These are phyloP conservation scores for Sporisorium exsertum DNA, from an alignment of 1,284 basidiomycete genomes.

Conservation along the genomic window DNA sequence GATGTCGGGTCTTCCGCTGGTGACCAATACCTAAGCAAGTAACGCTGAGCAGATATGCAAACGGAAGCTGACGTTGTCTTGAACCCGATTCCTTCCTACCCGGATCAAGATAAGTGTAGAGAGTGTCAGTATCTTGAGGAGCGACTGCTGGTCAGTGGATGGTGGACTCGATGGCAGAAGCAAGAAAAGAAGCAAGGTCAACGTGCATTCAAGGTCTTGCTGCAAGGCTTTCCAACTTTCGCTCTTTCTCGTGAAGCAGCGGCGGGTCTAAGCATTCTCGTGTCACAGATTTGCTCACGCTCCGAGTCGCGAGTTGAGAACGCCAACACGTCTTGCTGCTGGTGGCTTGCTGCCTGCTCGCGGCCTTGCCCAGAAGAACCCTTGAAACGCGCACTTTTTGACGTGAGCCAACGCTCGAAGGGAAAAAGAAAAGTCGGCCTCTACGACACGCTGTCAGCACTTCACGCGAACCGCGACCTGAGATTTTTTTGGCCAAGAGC, in stretches of 20 bases:
- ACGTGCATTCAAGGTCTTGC: background rate
- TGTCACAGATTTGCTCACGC: background rate
- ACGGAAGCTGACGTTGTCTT: background rate
- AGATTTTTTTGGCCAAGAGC: conserved; percentile 24
- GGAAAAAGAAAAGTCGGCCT: conserved; percentile 23
- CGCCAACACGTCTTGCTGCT: conserved; percentile 6
- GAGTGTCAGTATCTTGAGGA: background rate
- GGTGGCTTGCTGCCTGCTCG: background rate
- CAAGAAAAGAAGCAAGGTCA: background rate
- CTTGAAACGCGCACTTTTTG: conserved; percentile 29
- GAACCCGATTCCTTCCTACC: background rate
- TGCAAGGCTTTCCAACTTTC: background rate
- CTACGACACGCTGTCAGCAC: conserved; percentile 16
- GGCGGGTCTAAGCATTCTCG: background rate
- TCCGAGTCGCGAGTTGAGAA: conserved; percentile 11
- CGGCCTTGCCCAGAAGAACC: background rate
- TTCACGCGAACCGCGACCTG: conserved; percentile 49
- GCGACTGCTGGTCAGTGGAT: background rate
- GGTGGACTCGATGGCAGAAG: background rate
- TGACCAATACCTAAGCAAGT: background rate
- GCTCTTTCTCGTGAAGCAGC: background rate
- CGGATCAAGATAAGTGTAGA: background rate
- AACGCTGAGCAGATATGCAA: background rate
- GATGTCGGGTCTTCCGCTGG: background rate
- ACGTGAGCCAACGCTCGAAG: conserved; percentile 12